Conservation (phyloP, 2,329 filamentous ascomycete species). For the Fusarium verrucosum region DNA sequence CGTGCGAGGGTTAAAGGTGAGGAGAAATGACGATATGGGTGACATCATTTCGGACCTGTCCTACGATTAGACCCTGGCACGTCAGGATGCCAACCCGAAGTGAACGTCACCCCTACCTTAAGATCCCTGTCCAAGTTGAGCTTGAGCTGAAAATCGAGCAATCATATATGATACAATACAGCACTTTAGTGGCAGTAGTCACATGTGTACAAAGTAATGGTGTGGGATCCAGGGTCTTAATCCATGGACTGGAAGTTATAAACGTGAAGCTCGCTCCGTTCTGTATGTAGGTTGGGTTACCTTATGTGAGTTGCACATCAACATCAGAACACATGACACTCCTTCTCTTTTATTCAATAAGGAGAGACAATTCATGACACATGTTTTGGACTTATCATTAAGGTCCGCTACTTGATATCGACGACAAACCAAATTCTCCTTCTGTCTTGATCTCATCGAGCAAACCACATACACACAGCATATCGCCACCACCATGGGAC, state of each 20-base stretch:
- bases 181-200: constrained; percentile 8
- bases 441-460: background rate
- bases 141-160: constrained; percentile 13
- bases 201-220: constrained; percentile 1
- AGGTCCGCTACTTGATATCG: background rate
- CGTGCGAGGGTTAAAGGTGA: background rate
- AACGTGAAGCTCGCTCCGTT: constrained; percentile 1
- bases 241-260: constrained; percentile 10
- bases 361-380: constrained; percentile 3
- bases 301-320: background rate
- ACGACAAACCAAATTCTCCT: background rate
- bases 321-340: background rate
- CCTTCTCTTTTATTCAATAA: background rate
- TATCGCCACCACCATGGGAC: constrained; percentile 25
- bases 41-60: constrained; percentile 36
- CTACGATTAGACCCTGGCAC: constrained; percentile 13
- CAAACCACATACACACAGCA: background rate
- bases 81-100: constrained; percentile 3
- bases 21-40: constrained; percentile 31
- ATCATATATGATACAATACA: background rate
- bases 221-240: background rate
- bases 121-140: constrained; percentile 17
- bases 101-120: constrained; percentile 18
- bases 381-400: background rate
- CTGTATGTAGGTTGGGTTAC: background rate